A percentile compares a stretch with the other conserved stretches of the same genome.
These are phyloP conservation scores for Komagataella pseudopastoris DNA, from an alignment of 805 yeast genomes.

Conservation along the genomic window DNA sequence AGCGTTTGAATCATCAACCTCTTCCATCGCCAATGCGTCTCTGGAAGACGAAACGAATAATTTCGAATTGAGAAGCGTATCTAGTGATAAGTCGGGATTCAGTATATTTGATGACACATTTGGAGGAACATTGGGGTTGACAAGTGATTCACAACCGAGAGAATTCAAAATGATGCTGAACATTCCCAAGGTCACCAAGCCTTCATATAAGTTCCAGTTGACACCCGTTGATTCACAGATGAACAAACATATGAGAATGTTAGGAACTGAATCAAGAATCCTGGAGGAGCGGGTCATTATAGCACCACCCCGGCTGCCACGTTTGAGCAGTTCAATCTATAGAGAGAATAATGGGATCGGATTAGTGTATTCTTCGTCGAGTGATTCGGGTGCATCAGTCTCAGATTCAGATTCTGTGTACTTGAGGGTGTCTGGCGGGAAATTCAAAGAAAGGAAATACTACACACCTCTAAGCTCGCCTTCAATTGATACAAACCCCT, in stretches of 20 bases:
- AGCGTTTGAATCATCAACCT: neutral
- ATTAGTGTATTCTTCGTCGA: conserved; percentile 2
- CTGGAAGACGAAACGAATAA: neutral
- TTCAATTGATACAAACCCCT: neutral
- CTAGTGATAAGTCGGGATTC: neutral
- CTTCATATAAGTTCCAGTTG: conserved; percentile 13
- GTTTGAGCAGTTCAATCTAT: conserved; percentile 2
- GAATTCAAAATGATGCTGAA: conserved; percentile 3
- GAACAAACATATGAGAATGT: neutral
- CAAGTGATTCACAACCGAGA: neutral
- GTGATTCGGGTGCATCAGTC: conserved; percentile 1
- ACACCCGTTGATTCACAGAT: conserved; percentile 13
- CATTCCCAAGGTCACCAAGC: conserved; percentile 9
- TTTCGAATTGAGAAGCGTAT: neutral
- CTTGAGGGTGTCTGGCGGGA: neutral
- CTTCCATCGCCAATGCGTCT: neutral
- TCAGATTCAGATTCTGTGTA: neutral
- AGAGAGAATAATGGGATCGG: conserved; percentile 2
- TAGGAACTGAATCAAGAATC: conserved; percentile 4
- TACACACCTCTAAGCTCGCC: neutral
- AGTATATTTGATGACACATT: neutral
- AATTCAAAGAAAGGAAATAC: neutral
- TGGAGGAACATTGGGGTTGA: neutral
- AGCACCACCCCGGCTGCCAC: conserved; percentile 11
- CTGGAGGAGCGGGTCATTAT: conserved; percentile 2